Evolutionary conservation across 1,284 basidiomycete genomes (phyloP).

Genomic region (Ustilago hordei): DNA sequence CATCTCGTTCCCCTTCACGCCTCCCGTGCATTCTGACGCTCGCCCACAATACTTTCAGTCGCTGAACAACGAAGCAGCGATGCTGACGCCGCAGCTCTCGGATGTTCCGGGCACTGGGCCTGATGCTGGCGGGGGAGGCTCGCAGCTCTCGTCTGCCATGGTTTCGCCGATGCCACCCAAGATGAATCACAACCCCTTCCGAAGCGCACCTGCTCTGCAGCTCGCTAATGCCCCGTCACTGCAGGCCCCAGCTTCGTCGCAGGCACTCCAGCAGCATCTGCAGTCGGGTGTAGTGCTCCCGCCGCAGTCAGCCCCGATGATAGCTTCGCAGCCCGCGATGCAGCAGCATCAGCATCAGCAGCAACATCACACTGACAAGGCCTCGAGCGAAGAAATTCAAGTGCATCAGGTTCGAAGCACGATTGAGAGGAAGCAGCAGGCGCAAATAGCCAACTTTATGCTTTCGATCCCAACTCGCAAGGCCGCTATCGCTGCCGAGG

Average conservation of each 20-base stretch:
- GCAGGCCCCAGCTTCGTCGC: conserved; percentile 37
- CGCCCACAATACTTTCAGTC: conserved; percentile 49
- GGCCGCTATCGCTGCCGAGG: conserved; percentile 38
- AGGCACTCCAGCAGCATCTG: conserved; percentile 46
- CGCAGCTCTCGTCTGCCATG: conserved; percentile 41
- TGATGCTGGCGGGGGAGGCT: conserved; percentile 21
- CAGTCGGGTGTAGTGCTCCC: conserved; percentile 22
- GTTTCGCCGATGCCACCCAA: conserved; percentile 42
- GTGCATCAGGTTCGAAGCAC: conserved; percentile 52
- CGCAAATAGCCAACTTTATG: conserved; percentile 58
- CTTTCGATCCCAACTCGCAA: conserved; percentile 56
- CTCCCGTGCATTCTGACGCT: conserved; percentile 54
- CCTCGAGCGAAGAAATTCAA: conserved; percentile 41
- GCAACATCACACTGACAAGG: conserved; percentile 26
- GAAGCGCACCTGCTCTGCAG: conserved; percentile 25
- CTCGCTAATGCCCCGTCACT: conserved; percentile 20
- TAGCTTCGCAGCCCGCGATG: conserved; percentile 34
- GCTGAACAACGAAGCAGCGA: conserved; percentile 46
- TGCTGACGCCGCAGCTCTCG: conserved; percentile 48
- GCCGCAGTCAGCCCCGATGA: conserved; percentile 39
- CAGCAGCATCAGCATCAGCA: conserved; percentile 14
- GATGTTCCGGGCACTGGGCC: conserved; percentile 22
- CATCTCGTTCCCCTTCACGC: conserved; percentile 64
- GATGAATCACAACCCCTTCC: conserved; percentile 42
- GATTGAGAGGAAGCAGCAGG: conserved; percentile 60